Evolutionary conservation across 805 yeast genomes (phyloP).

Genomic region (Myxozyma neotropica): DNA sequence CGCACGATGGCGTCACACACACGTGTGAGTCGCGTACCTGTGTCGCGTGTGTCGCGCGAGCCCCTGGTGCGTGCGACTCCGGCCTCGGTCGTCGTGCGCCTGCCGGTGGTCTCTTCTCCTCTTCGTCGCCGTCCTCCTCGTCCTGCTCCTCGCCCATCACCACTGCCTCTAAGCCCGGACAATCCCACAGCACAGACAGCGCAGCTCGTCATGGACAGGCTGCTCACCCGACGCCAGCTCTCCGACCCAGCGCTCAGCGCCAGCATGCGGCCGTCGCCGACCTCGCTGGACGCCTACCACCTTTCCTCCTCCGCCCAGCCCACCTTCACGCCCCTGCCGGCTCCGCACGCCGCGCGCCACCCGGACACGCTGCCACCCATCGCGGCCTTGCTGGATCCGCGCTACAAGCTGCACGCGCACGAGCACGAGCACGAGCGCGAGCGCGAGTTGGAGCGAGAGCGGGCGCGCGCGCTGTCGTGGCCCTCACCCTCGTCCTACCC

Average conservation of each 20-base stretch:
- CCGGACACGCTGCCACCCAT: slow-evolving; percentile 5
- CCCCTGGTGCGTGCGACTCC: slow-evolving; percentile 2
- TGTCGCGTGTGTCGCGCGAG: slow-evolving; percentile 3
- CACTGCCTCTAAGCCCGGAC: neutral
- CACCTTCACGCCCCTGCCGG: slow-evolving; percentile 1
- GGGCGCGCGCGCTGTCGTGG: slow-evolving; percentile 8
- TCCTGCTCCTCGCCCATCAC: neutral
- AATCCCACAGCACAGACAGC: neutral
- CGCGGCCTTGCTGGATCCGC: slow-evolving; percentile 1
- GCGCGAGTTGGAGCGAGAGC: too few species aligned
- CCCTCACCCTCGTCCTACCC: neutral
- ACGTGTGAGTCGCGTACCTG: slow-evolving; percentile 11
- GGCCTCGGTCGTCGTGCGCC: neutral
- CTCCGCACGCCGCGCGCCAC: neutral
- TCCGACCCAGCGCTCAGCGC: neutral
- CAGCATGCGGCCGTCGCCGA: slow-evolving; percentile 13
- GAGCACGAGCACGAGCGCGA: slow-evolving; percentile 1
- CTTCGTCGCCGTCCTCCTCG: neutral
- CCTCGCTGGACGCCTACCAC: slow-evolving; percentile 25
- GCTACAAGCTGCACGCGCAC: neutral
- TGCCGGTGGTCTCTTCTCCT: too few species aligned
- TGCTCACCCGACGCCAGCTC: neutral
- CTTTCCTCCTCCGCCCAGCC: slow-evolving; percentile 8
- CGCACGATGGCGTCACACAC: slow-evolving; percentile 7
- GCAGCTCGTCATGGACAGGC: slow-evolving; percentile 7